Percentiles rank a stretch among this genome's conserved stretches.
Evolutionary conservation across 1,284 basidiomycete genomes (phyloP).

Genomic region (Gymnopus androsaceus): DNA sequence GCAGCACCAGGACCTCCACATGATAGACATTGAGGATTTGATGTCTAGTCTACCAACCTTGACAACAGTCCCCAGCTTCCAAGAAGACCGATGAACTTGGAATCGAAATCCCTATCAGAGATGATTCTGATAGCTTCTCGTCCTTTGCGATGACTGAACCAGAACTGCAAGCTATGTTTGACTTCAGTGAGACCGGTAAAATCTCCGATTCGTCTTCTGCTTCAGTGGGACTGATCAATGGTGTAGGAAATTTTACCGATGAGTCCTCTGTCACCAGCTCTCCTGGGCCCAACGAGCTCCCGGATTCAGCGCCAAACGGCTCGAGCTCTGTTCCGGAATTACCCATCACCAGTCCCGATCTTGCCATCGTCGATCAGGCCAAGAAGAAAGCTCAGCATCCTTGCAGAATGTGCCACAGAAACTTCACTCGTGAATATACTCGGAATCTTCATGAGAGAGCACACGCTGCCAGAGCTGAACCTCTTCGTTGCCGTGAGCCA

Average conservation of each 20-base stretch:
- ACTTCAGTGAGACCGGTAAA: not conserved
- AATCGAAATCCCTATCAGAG: not conserved
- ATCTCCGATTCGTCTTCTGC: not conserved
- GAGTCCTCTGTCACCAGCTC: not conserved
- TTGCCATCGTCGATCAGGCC: not conserved
- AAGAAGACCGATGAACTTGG: not conserved
- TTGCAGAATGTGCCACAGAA: not conserved
- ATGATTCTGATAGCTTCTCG: not conserved
- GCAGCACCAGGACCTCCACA: not conserved
- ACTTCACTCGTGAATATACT: constrained; percentile 4
- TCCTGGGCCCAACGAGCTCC: not conserved
- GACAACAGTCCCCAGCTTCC: no score
- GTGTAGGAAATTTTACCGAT: not conserved
- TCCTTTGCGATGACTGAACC: not conserved
- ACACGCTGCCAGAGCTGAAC: not conserved
- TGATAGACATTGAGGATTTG: not conserved
- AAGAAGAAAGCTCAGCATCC: not conserved
- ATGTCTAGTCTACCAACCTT: not conserved
- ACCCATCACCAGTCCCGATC: not conserved
- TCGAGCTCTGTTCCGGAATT: not conserved
- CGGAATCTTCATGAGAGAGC: not conserved
- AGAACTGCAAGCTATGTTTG: not conserved
- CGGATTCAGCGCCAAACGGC: not conserved
- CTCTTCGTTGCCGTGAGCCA: constrained; percentile 1
- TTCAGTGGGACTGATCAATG: not conserved